A percentile compares a stretch with the other conserved stretches of the same genome.
Conservation (phyloP, 345 rosid species). For the Eucalyptus leucophloia region DNA sequence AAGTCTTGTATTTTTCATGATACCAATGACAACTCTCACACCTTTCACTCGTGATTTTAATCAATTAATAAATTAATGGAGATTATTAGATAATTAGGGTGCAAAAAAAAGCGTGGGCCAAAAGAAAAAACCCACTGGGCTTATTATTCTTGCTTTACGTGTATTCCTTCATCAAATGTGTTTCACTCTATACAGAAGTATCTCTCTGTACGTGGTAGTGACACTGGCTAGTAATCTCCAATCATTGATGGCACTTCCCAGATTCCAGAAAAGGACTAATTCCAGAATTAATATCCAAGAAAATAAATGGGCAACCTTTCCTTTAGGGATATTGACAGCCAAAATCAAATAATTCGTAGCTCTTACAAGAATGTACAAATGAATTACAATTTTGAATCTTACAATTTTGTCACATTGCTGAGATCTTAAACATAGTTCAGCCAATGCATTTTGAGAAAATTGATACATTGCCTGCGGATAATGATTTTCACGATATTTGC, state of each 20-base stretch:
- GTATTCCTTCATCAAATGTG: neutral
- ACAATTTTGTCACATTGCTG: neutral
- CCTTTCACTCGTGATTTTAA: neutral
- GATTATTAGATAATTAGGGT: neutral
- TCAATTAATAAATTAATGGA: neutral
- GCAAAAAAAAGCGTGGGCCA: neutral
- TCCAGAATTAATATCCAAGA: neutral
- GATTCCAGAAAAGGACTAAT: neutral
- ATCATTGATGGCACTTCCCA: neutral
- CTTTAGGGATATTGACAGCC: neutral
- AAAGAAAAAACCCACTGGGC: neutral
- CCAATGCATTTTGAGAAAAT: neutral
- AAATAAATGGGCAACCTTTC: neutral
- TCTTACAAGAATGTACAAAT: neutral
- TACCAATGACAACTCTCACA: neutral
- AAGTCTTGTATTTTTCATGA: neutral
- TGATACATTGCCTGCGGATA: neutral
- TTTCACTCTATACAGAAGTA: neutral
- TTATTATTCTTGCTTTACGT: neutral
- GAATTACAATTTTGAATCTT: neutral
- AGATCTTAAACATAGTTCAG: neutral
- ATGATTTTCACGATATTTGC: neutral
- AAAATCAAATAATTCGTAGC: neutral
- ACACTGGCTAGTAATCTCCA: neutral
- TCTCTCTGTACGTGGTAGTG: neutral